Conservation (phyloP, 495 filamentous ascomycete genomes). For the Penicillium antarcticum region DNA sequence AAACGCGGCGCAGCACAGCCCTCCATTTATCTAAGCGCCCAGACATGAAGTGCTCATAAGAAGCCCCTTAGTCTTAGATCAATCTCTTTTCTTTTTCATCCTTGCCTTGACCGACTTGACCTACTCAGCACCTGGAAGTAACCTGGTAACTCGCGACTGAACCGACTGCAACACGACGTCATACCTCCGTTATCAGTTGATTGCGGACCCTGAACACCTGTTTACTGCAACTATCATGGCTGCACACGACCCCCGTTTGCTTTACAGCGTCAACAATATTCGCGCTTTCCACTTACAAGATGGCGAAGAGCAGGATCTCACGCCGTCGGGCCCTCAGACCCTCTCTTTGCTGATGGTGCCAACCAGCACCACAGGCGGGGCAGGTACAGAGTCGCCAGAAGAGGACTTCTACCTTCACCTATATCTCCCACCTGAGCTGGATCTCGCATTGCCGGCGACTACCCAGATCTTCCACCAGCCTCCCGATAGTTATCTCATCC, state of each 20-base stretch:
- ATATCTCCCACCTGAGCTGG: conserved; percentile 88
- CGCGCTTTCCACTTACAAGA: conserved; percentile 83
- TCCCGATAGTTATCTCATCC: conserved; percentile 84
- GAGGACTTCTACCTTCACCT: conserved; percentile 96
- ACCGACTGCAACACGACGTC: conserved; percentile 4
- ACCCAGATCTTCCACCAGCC: conserved; percentile 95
- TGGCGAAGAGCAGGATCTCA: conserved; percentile 79
- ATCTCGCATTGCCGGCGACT: conserved; percentile 83
- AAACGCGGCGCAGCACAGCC: conserved; percentile 17
- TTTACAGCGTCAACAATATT: conserved; percentile 83
- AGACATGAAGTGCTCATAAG: conserved; percentile 16
- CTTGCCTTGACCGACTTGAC: neutral
- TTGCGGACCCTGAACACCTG: neutral
- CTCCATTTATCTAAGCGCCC: conserved; percentile 30
- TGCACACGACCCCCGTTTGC: conserved; percentile 65
- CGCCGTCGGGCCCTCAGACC: conserved; percentile 80
- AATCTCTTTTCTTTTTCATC: conserved; percentile 2
- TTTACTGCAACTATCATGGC: conserved; percentile 10
- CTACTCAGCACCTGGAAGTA: no score
- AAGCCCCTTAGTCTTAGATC: conserved; percentile 14
- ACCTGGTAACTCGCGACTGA: no score
- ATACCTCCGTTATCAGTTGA: conserved; percentile 18
- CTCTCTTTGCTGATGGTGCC: conserved; percentile 92
- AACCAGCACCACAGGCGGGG: conserved; percentile 62
- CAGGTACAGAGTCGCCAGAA: conserved; percentile 47